phyloP scores from a whole-genome alignment of 306 rosid genomes.

The Trifolium dubium region DNA sequence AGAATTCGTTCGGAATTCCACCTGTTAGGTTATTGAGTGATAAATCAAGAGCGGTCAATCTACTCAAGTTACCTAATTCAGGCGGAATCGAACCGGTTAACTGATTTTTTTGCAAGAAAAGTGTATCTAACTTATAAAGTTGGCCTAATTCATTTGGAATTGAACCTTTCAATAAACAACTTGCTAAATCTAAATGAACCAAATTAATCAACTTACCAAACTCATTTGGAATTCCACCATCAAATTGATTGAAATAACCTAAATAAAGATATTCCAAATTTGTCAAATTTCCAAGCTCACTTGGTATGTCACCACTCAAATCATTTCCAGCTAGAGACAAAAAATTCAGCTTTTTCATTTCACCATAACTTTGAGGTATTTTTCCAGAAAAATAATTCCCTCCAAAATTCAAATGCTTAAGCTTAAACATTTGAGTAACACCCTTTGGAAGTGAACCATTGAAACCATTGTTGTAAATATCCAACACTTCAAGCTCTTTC shows the following conservation, averaged over 20 bases:
- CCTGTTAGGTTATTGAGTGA: conserved; percentile 77
- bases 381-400: conserved; percentile 69
- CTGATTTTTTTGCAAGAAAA: conserved; percentile 80
- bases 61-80: conserved; percentile 68
- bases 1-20: conserved; percentile 69
- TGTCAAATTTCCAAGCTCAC: conserved; percentile 70
- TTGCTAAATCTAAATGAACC: conserved; percentile 77
- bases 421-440: conserved; percentile 44
- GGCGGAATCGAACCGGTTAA: conserved; percentile 66
- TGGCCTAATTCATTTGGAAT: conserved; percentile 78
- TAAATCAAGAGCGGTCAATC: conserved; percentile 67
- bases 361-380: conserved; percentile 63
- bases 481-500: conserved; percentile 52
- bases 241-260: conserved; percentile 77
- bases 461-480: conserved; percentile 71
- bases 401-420: conserved; percentile 63
- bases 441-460: conserved; percentile 70
- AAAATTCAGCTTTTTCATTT: conserved; percentile 52
- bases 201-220: conserved; percentile 65
- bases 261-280: conserved; percentile 59
- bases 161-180: conserved; percentile 69
- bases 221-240: conserved; percentile 70
- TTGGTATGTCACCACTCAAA: conserved; percentile 63
- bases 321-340: conserved; percentile 73
- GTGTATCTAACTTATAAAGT: conserved; percentile 65